phyloP scores from a whole-genome alignment of 2,329 filamentous ascomycete genomes.

The Claviceps cyperi region DNA sequence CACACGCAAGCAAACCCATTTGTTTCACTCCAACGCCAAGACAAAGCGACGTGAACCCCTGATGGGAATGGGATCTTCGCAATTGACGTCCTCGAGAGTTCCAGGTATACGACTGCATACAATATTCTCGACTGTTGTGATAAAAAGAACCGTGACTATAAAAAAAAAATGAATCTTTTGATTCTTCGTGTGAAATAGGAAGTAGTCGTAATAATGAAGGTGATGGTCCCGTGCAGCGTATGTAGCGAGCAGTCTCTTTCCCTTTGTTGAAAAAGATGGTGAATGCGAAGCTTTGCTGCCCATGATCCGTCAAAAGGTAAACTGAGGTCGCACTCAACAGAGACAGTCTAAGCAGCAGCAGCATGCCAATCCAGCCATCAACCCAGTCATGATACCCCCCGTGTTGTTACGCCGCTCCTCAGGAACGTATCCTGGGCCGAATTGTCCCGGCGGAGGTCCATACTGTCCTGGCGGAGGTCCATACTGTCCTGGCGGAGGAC shows the following conservation, averaged over 20 bases:
- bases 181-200: background rate
- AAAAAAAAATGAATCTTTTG: background rate
- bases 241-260: background rate
- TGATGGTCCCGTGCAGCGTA: background rate
- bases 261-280: background rate
- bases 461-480: slow-evolving; percentile 20
- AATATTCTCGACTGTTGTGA: background rate
- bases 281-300: background rate
- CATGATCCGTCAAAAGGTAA: background rate
- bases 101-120: background rate
- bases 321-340: slow-evolving; percentile 24
- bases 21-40: background rate
- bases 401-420: slow-evolving; percentile 18
- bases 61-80: background rate
- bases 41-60: background rate
- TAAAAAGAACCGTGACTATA: background rate
- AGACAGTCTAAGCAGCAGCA: slow-evolving; percentile 44
- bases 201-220: background rate
- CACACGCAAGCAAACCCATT: background rate
- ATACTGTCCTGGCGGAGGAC: slow-evolving; percentile 9
- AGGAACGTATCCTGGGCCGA: slow-evolving; percentile 23
- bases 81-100: background rate
- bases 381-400: slow-evolving; percentile 27
- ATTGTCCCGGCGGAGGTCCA: slow-evolving; percentile 11
- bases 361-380: slow-evolving; percentile 38